Evolutionary conservation across 805 yeast species (phyloP).

Genomic region (Metschnikowia lunata): DNA sequence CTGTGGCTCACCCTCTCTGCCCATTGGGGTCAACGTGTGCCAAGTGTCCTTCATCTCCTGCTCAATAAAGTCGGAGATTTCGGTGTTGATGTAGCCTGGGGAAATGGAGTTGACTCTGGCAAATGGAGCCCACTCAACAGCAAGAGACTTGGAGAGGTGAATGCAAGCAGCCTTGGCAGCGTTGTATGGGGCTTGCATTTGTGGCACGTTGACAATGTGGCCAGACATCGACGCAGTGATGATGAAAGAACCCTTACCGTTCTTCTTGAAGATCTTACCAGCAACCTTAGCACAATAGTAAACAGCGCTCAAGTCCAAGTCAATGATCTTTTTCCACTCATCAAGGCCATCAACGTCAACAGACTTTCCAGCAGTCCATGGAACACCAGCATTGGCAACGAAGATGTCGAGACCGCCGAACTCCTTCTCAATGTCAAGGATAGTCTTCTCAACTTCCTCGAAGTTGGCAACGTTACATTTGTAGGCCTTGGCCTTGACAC

Average conservation of each 20-base stretch:
- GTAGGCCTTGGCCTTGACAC: constrained; percentile 61
- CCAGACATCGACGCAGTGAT: constrained; percentile 46
- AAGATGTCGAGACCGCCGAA: constrained; percentile 79
- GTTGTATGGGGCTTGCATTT: constrained; percentile 44
- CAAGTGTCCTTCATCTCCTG: constrained; percentile 31
- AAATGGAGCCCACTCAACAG: constrained; percentile 47
- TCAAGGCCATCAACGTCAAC: constrained; percentile 35
- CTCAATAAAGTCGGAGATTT: constrained; percentile 35
- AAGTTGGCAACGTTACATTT: constrained; percentile 53
- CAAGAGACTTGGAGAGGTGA: constrained; percentile 41
- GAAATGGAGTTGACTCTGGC: constrained; percentile 41
- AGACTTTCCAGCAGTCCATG: constrained; percentile 53
- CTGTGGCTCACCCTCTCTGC: constrained; percentile 42
- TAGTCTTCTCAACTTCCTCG: constrained; percentile 45
- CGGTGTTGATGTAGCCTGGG: constrained; percentile 43
- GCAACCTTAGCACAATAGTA: constrained; percentile 42
- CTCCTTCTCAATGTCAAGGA: constrained; percentile 53
- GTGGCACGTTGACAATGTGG: constrained; percentile 45
- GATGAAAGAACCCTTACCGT: constrained; percentile 41
- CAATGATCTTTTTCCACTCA: constrained; percentile 33
- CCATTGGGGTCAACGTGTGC: constrained; percentile 41
- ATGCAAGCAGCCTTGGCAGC: constrained; percentile 44
- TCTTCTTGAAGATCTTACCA: constrained; percentile 36
- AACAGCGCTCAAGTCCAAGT: constrained; percentile 40
- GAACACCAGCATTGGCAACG: constrained; percentile 90